A percentile compares a stretch with the other conserved stretches of the same genome.
Evolutionary conservation across 306 rosid species (phyloP).

Genomic region (Abrus pulchellus): DNA sequence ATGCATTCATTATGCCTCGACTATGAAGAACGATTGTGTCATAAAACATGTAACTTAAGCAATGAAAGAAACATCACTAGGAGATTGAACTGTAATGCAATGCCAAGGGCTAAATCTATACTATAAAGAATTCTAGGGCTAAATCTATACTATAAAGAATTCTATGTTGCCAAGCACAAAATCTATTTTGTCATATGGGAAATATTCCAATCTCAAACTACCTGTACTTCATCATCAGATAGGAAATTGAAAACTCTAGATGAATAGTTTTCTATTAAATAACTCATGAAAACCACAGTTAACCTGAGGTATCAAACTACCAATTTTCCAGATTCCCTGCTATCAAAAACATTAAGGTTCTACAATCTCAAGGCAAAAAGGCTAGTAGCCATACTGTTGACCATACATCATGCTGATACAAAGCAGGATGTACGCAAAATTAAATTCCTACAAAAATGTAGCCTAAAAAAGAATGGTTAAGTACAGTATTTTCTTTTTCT

Average conservation of each 20-base stretch:
- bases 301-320: constrained; percentile 22
- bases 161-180: neutral
- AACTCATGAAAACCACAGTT: constrained; percentile 25
- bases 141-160: constrained; percentile 6
- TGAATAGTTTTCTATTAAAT: neutral
- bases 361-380: constrained; percentile 37
- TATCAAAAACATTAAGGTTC: constrained; percentile 18
- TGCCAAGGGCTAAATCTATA: neutral
- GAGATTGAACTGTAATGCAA: neutral
- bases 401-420: constrained; percentile 23
- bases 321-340: constrained; percentile 35
- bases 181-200: neutral
- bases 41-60: neutral
- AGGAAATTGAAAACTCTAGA: constrained; percentile 7
- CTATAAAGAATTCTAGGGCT: neutral
- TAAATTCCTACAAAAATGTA: constrained; percentile 40
- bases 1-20: neutral
- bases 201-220: neutral
- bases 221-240: constrained; percentile 8
- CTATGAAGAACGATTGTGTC: neutral
- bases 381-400: constrained; percentile 15
- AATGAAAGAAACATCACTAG: neutral
- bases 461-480: constrained; percentile 44
- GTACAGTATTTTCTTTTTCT: neutral
- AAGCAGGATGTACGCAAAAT: constrained; percentile 12